Percentiles rank a stretch among this genome's conserved stretches.
Conservation (phyloP, 305 asterid genomes). For the Euphrasia arctica region DNA sequence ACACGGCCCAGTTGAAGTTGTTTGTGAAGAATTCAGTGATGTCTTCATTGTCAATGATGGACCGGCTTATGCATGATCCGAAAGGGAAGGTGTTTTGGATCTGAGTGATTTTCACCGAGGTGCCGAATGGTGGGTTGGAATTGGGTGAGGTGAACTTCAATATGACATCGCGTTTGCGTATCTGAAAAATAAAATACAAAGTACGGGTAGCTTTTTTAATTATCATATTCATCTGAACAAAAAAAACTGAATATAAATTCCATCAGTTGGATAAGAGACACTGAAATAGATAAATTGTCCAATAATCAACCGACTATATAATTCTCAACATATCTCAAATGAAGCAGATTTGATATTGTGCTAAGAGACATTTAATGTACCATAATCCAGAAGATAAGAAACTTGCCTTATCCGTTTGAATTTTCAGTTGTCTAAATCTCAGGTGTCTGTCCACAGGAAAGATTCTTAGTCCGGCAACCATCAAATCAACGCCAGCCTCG, state of each 20-base stretch:
- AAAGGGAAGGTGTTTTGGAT: slow-evolving; percentile 73
- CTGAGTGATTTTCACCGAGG: slow-evolving; percentile 55
- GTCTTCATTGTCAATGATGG: slow-evolving; percentile 71
- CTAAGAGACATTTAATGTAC: not conserved
- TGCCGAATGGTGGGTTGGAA: slow-evolving; percentile 38
- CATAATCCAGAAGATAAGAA: slow-evolving; percentile 2
- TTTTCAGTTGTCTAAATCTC: slow-evolving; percentile 53
- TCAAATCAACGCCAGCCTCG: slow-evolving; percentile 71
- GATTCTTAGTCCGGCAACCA: slow-evolving; percentile 84
- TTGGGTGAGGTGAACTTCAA: slow-evolving; percentile 52
- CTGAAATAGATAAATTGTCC: no score
- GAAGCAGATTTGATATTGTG: not conserved
- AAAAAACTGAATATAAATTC: not conserved
- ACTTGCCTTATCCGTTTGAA: slow-evolving; percentile 61
- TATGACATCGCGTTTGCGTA: slow-evolving; percentile 72
- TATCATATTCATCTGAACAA: not conserved
- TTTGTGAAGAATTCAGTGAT: slow-evolving; percentile 63
- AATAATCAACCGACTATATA: not conserved
- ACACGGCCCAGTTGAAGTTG: slow-evolving; percentile 87
- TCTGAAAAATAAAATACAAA: slow-evolving; percentile 32
- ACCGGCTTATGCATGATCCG: slow-evolving; percentile 70
- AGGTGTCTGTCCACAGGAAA: slow-evolving; percentile 65
- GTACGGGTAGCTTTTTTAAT: no score
- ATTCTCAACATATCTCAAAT: not conserved
- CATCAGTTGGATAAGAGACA: no score